These are phyloP conservation scores for Mycena filopes DNA, from an alignment of 768 basidiomycete genomes.

Conservation along the genomic window DNA sequence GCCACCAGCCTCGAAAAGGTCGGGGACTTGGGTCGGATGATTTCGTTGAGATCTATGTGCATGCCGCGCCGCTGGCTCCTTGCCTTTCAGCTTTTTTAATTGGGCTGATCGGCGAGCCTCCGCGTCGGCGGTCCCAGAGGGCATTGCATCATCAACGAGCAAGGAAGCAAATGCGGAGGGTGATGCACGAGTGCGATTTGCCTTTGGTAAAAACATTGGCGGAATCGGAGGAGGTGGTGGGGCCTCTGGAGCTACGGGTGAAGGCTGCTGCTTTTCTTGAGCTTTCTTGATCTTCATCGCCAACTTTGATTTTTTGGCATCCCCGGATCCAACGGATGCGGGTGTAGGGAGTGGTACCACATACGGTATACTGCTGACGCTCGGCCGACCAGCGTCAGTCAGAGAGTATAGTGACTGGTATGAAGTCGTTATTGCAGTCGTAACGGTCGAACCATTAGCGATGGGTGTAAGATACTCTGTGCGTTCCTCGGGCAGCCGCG, in stretches of 20 bases:
- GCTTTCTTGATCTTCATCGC: slow-evolving; percentile 78
- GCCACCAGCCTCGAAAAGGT: slow-evolving; percentile 45
- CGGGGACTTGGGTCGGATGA: slow-evolving; percentile 44
- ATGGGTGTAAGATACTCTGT: slow-evolving; percentile 83
- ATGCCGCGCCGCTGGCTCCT: slow-evolving; percentile 35
- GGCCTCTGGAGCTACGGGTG: slow-evolving; percentile 50
- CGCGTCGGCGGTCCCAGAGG: slow-evolving; percentile 24
- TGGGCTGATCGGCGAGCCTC: slow-evolving; percentile 19
- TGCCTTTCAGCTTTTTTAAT: slow-evolving; percentile 12
- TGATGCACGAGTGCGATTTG: slow-evolving; percentile 71
- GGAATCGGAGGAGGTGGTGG: slow-evolving; percentile 52
- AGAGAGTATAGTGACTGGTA: slow-evolving; percentile 79
- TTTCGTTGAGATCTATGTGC: slow-evolving; percentile 39
- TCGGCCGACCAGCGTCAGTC: slow-evolving; percentile 58
- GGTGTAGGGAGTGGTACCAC: slow-evolving; percentile 52
- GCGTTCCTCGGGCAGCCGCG: slow-evolving; percentile 54
- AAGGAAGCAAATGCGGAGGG: slow-evolving; percentile 84
- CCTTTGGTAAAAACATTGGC: slow-evolving; percentile 67
- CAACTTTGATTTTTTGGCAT: slow-evolving; percentile 73
- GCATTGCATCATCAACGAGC: slow-evolving; percentile 66
- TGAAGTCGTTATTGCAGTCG: slow-evolving; percentile 85
- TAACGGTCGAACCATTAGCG: slow-evolving; percentile 85
- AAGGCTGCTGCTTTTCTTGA: slow-evolving; percentile 53
- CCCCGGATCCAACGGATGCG: slow-evolving; percentile 37
- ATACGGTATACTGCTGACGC: slow-evolving; percentile 52